A percentile compares a stretch with the other conserved stretches of the same genome.
phyloP scores from a whole-genome alignment of 148 eudicot species.

The Nyssa sinensis region DNA sequence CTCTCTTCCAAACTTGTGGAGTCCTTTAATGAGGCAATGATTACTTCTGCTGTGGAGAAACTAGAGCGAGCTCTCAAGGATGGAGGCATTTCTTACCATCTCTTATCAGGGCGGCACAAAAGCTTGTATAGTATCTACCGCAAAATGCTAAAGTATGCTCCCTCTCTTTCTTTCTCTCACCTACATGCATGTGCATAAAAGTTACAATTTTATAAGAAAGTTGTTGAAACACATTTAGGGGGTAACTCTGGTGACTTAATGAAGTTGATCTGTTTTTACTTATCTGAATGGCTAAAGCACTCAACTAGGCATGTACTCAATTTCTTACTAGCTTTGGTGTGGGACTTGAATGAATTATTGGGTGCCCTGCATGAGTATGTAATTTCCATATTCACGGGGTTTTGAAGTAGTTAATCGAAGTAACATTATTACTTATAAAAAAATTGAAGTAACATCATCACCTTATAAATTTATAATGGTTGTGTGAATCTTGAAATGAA shows the following conservation, averaged over 20 bases:
- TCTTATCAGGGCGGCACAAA: constrained; percentile 83
- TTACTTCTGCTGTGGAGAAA: constrained; percentile 58
- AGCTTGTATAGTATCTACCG: constrained; percentile 84
- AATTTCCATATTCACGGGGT: not conserved
- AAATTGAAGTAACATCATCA: not conserved
- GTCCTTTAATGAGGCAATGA: constrained; percentile 70
- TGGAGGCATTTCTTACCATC: constrained; percentile 52
- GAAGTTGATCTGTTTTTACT: not conserved
- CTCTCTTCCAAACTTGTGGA: constrained; percentile 66
- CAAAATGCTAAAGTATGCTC: constrained; percentile 82
- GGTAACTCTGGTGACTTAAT: not conserved
- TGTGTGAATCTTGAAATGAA: not conserved
- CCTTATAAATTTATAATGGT: not conserved
- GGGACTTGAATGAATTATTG: not conserved
- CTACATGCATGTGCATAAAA: not conserved
- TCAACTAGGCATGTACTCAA: not conserved
- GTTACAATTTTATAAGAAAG: not conserved
- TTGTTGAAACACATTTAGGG: not conserved
- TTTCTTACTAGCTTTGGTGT: not conserved
- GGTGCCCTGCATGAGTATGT: not conserved
- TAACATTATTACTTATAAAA: no score
- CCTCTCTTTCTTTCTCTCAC: constrained; percentile 20
- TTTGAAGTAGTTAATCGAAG: no score
- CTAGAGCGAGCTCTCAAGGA: constrained; percentile 62
- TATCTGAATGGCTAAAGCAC: no score